Evolutionary conservation across 106 monocot species (phyloP), one percentile per base, ranked within the genome.

Genomic region (Allium cepa): DNA sequence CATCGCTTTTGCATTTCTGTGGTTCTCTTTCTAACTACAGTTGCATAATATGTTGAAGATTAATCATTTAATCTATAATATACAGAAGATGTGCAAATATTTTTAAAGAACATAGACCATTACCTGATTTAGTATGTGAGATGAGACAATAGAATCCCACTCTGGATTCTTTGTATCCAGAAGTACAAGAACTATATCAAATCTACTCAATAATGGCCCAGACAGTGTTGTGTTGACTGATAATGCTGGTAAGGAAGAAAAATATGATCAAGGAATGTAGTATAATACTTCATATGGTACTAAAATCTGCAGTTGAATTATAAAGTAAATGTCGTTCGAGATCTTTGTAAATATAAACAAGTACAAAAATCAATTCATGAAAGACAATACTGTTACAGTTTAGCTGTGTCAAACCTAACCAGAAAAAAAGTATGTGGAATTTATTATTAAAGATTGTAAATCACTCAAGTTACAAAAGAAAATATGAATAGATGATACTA

Each of bases 141-240:
- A 89, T 50, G 96, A 92, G 73, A 97, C 96, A 68, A 97, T 75
- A 15, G 76, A 71, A 81, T 97, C 96, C 96, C 96, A 97, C 69
- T 87, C 83, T 45, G 92, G 84, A 66, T 92, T 87, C 74, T 89
- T 92, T 74, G 84, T 89, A 87, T 97, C 96, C 69, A 92, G 59
- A 62, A 97, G 88, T 27, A 97, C 96, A 76, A 92, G 91, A 48
- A 97, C 92, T 78, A 97, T 84, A 68, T 92, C 92, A 79, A 97
- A 97, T 89, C 96, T 88, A 77, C 96, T 97, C 82, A 97, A 57
- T 26, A 97, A 68, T 60, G 96, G 96, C 60, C 96, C 92, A 69
- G 92, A 97, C 49, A 97, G 73, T 36, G 89, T 84, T 48, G 96
- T 97, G 59, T 97, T 97, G 26, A 97, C 86, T 68, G 89, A 97